Evolutionary conservation across 208 protist species (phyloP).

Genomic region (Polymyxa betae): DNA sequence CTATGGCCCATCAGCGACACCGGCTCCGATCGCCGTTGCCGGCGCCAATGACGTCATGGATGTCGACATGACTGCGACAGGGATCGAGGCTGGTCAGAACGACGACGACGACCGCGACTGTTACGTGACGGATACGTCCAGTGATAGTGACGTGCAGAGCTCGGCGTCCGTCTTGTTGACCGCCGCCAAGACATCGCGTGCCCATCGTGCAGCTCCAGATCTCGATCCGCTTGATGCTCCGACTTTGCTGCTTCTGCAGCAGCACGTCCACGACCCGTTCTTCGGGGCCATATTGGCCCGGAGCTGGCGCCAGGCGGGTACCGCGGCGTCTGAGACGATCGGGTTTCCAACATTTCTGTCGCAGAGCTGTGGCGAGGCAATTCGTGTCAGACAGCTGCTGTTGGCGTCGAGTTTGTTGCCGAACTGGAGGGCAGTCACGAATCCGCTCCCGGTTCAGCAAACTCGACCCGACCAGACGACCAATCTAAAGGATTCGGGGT

Average conservation of each 20-base stretch:
- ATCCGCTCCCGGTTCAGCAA: not conserved
- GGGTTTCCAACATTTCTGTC: not conserved
- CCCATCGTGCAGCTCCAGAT: too few relatives aligned
- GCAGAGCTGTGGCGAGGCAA: not conserved
- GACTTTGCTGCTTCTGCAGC: slow-evolving; percentile 7
- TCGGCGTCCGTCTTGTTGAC: too few relatives aligned
- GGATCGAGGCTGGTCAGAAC: slow-evolving; percentile 75
- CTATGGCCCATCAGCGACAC: not conserved
- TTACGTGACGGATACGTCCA: too few relatives aligned
- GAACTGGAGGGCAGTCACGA: not conserved
- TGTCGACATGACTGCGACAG: slow-evolving; percentile 49
- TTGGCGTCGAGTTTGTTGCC: not conserved
- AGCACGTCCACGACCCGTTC: slow-evolving; percentile 40
- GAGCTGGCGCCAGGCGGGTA: not conserved
- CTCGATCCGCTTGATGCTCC: too few relatives aligned
- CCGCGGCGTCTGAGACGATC: not conserved
- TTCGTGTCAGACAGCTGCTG: not conserved
- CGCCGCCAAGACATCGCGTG: too few relatives aligned
- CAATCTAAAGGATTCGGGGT: not conserved
- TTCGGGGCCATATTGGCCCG: not conserved
- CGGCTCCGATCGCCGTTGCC: too few relatives aligned
- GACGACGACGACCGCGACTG: slow-evolving; percentile 75
- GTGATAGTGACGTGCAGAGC: too few relatives aligned
- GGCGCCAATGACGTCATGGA: slow-evolving; percentile 58
- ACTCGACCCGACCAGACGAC: not conserved